Evolutionary conservation across 352 stramenopile species (phyloP).

Genomic region (Hyaloperonospora brassicae): DNA sequence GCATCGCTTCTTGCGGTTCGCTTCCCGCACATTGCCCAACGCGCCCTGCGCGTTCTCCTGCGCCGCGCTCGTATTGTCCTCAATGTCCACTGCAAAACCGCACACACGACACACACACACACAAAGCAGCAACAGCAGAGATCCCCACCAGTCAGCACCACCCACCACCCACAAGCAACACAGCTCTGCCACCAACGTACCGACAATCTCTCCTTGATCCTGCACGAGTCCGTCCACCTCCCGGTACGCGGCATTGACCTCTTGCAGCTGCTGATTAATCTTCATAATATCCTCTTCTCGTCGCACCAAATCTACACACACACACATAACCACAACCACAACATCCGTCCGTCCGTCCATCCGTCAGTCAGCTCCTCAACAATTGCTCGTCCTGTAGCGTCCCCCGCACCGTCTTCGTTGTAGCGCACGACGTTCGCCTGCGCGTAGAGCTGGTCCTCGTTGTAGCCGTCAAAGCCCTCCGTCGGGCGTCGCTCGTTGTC

Average conservation of each 20-base stretch:
- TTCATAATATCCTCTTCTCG: conserved; percentile 64
- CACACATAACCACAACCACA: conserved; percentile 12
- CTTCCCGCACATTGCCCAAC: conserved; percentile 47
- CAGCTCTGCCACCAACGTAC: conserved; percentile 20
- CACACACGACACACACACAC: conserved; percentile 1
- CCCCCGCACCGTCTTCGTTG: conserved; percentile 45
- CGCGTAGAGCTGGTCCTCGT: conserved; percentile 59
- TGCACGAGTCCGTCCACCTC: conserved; percentile 56
- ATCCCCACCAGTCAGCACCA: conserved; percentile 6
- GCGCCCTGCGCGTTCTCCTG: conserved; percentile 42
- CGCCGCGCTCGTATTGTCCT: conserved; percentile 41
- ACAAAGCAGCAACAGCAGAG: no score
- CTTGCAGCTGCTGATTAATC: conserved; percentile 62
- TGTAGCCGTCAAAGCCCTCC: conserved; percentile 43
- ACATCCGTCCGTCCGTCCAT: no score
- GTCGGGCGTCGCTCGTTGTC: conserved; percentile 30
- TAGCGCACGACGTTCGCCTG: conserved; percentile 56
- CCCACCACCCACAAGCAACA: neutral
- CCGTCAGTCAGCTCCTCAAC: conserved; percentile 1
- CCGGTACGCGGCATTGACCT: conserved; percentile 58
- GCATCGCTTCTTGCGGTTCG: conserved; percentile 39
- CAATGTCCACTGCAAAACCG: conserved; percentile 40
- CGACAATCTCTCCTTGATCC: conserved; percentile 58
- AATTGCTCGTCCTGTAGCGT: neutral
- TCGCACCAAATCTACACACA: conserved; percentile 36